Conservation (phyloP, 1,139 yeast species). For the Starmera stellimalicola region DNA sequence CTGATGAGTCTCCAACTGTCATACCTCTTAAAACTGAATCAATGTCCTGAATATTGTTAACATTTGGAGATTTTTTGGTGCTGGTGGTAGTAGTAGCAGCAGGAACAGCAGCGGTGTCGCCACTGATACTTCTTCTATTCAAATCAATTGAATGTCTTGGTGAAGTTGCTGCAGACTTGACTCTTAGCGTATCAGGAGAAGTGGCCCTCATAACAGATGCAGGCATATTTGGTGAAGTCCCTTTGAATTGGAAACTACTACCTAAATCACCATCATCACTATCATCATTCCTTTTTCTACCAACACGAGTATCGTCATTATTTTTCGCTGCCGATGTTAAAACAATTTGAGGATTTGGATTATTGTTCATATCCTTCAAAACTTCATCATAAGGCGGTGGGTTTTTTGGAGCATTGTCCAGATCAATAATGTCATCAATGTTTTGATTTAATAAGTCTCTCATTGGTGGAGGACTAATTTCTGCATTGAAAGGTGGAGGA, state of each 20-base stretch:
- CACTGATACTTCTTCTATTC: conserved; percentile 1
- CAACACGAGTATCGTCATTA: conserved; percentile 10
- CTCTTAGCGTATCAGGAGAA: conserved; percentile 13
- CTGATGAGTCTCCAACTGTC: neutral
- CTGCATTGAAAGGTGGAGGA: conserved; percentile 25
- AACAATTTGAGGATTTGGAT: neutral
- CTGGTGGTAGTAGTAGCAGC: neutral
- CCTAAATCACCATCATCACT: conserved; percentile 23
- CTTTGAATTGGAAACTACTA: conserved; percentile 23
- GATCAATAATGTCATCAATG: conserved; percentile 20
- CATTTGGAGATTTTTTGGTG: neutral
- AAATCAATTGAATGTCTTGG: conserved; percentile 12
- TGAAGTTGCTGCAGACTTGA: conserved; percentile 10
- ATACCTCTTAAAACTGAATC: conserved; percentile 4
- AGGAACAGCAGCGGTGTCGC: neutral
- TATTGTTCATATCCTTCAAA: conserved; percentile 7
- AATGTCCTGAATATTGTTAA: conserved; percentile 1
- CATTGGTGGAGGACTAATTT: conserved; percentile 24
- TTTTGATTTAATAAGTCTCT: conserved; percentile 3
- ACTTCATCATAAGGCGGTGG: conserved; percentile 29
- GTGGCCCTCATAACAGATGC: conserved; percentile 22
- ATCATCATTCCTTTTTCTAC: conserved; percentile 1
- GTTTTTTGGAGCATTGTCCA: conserved; percentile 26
- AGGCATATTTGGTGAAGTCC: conserved; percentile 25
- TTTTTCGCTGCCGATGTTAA: conserved; percentile 2